Conservation (phyloP, 2,329 filamentous ascomycete genomes). For the Alternaria sp. region DNA sequence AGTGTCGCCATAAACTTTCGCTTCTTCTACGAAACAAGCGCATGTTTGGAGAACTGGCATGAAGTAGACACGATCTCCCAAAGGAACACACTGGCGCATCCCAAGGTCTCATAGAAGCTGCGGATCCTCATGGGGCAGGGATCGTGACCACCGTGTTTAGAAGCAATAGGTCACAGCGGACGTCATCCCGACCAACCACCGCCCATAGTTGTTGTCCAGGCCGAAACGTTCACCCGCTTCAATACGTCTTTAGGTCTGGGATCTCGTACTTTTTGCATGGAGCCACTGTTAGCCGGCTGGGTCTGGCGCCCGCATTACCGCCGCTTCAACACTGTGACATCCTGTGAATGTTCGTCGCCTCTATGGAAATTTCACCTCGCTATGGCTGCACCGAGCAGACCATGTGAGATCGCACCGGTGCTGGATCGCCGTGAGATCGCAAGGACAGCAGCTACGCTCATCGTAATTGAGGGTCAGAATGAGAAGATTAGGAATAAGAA, state of each 20-base stretch:
- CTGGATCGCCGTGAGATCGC: conserved; percentile 10
- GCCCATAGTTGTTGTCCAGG: conserved; percentile 1
- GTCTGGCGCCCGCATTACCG: conserved; percentile 4
- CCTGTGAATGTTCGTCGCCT: conserved; percentile 4
- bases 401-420: conserved; percentile 10
- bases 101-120: conserved; percentile 5
- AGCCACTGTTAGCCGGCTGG: conserved; percentile 4
- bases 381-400: conserved; percentile 15
- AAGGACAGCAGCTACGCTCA: conserved; percentile 1
- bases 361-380: conserved; percentile 7
- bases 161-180: conserved; percentile 4
- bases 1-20: conserved; percentile 18
- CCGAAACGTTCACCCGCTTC: conserved; percentile 16
- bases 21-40: conserved; percentile 16
- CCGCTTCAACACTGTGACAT: conserved; percentile 3
- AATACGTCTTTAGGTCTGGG: conserved; percentile 10
- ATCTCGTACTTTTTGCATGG: conserved; percentile 12
- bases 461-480: background rate
- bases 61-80: conserved; percentile 6
- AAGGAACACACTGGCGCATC: conserved; percentile 6
- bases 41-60: conserved; percentile 17
- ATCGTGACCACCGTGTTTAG: conserved; percentile 14
- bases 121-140: conserved; percentile 6
- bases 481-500: background rate
- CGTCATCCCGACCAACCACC: conserved; percentile 10